Evolutionary conservation across 2,329 filamentous ascomycete genomes (phyloP).

Genomic region (Endothia cerciana): DNA sequence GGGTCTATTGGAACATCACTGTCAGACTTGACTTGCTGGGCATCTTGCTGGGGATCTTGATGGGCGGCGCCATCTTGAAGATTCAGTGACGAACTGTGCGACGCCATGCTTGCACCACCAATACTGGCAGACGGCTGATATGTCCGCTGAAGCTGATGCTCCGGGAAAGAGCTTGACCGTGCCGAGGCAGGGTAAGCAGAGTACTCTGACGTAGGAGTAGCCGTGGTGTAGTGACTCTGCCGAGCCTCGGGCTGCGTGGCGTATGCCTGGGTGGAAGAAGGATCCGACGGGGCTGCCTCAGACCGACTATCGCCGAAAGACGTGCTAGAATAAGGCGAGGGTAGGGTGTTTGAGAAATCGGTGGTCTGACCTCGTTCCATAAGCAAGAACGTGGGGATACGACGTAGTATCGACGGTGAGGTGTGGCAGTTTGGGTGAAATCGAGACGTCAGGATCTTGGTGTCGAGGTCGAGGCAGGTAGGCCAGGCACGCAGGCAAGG

Average conservation of each 20-base stretch:
- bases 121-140: conserved; percentile 76
- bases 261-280: conserved; percentile 90
- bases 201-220: conserved; percentile 90
- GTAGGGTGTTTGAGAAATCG: conserved; percentile 87
- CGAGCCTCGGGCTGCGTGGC: conserved; percentile 80
- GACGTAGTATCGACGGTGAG: not conserved
- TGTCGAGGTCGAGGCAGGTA: not conserved
- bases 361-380: conserved; percentile 65
- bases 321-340: conserved; percentile 69
- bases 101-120: conserved; percentile 86
- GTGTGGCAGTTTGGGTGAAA: not conserved
- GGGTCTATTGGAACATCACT: conserved; percentile 98
- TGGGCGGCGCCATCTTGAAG: conserved; percentile 75
- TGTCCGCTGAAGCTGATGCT: conserved; percentile 77
- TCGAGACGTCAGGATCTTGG: not conserved
- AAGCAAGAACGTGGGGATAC: conserved; percentile 30
- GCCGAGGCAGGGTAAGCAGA: conserved; percentile 74
- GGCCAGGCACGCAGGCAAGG: not conserved
- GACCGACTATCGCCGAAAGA: conserved; percentile 72
- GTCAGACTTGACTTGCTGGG: conserved; percentile 87
- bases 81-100: conserved; percentile 97
- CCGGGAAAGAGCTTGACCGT: conserved; percentile 83
- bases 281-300: conserved; percentile 82
- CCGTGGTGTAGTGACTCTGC: conserved; percentile 71
- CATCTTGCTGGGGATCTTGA: conserved; percentile 66